These are phyloP conservation scores for Claviceps pazoutovae DNA, from an alignment of 2,329 filamentous ascomycete genomes.

Conservation along the genomic window DNA sequence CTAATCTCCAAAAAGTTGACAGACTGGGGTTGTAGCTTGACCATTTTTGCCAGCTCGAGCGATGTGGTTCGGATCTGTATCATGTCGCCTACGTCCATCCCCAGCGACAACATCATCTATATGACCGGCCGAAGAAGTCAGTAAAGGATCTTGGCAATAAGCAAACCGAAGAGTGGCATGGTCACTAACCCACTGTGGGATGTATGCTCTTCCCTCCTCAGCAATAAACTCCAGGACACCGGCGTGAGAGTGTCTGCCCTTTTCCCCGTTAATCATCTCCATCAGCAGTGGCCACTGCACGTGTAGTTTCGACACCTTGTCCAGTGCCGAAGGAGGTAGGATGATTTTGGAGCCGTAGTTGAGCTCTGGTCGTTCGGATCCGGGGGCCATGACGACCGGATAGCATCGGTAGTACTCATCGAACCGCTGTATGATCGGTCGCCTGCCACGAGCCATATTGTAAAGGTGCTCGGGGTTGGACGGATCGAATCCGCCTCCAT, in stretches of 20 bases:
- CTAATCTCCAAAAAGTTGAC: conserved; percentile 91
- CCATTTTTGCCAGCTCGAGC: conserved; percentile 75
- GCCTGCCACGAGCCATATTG: conserved; percentile 34
- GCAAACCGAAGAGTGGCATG: too few species aligned
- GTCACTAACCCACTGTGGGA: conserved; percentile 73
- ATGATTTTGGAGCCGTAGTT: conserved; percentile 98
- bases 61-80: conserved; percentile 93
- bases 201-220: conserved; percentile 89
- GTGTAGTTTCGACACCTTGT: conserved; percentile 90
- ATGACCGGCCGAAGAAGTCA: neutral
- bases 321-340: conserved; percentile 86
- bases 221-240: conserved; percentile 96
- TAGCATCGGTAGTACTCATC: conserved; percentile 99
- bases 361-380: conserved; percentile 72
- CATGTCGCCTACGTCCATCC: conserved; percentile 82
- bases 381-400: conserved; percentile 85
- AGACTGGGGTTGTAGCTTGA: conserved; percentile 93
- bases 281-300: conserved; percentile 97
- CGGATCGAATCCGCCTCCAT: conserved; percentile 30
- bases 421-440: conserved; percentile 58
- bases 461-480: conserved; percentile 34
- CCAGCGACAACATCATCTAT: conserved; percentile 85
- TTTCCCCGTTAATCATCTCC: conserved; percentile 82
- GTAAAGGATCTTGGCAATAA: neutral
- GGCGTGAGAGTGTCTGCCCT: conserved; percentile 70